A percentile compares a stretch with the other conserved stretches of the same genome.
phyloP scores from a whole-genome alignment of 2,329 filamentous ascomycete species.

The Colletotrichum karsti region DNA sequence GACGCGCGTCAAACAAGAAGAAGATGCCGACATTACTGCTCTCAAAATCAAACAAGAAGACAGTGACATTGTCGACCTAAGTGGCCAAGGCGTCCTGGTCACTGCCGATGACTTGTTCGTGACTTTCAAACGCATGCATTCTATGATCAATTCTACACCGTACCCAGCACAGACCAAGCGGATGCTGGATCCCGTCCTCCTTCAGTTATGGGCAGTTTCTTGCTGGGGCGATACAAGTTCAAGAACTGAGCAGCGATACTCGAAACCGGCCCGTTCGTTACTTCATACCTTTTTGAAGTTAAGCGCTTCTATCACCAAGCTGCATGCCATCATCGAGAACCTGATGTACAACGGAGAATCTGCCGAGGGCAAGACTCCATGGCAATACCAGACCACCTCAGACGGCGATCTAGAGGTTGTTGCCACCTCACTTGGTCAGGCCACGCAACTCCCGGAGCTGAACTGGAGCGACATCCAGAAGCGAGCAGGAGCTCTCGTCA shows the following conservation, averaged over 20 bases:
- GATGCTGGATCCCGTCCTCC: slow-evolving; percentile 64
- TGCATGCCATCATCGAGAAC: slow-evolving; percentile 59
- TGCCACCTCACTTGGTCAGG: slow-evolving; percentile 29
- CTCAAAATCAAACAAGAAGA: slow-evolving; percentile 28
- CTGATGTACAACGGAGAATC: slow-evolving; percentile 63
- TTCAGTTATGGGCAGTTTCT: slow-evolving; percentile 71
- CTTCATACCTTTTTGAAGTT: slow-evolving; percentile 67
- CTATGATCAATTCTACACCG: slow-evolving; percentile 69
- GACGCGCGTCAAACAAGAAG: slow-evolving; percentile 31
- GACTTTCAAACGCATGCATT: slow-evolving; percentile 63
- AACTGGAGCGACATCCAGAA: slow-evolving; percentile 55
- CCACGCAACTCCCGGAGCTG: slow-evolving; percentile 35
- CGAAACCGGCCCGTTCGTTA: slow-evolving; percentile 56
- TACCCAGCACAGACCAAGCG: slow-evolving; percentile 72
- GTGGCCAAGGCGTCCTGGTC: slow-evolving; percentile 53
- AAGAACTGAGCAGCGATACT: slow-evolving; percentile 47
- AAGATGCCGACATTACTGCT: slow-evolving; percentile 31
- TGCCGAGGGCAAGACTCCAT: slow-evolving; percentile 44
- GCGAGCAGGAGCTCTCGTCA: slow-evolving; percentile 57
- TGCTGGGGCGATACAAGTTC: slow-evolving; percentile 53
- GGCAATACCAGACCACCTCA: slow-evolving; percentile 59
- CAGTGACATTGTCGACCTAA: slow-evolving; percentile 56
- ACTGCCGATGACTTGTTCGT: slow-evolving; percentile 53
- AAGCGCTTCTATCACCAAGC: slow-evolving; percentile 57
- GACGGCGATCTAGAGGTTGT: slow-evolving; percentile 63